phyloP scores from a whole-genome alignment of 352 stramenopile species.

The Pythium angustatum region DNA sequence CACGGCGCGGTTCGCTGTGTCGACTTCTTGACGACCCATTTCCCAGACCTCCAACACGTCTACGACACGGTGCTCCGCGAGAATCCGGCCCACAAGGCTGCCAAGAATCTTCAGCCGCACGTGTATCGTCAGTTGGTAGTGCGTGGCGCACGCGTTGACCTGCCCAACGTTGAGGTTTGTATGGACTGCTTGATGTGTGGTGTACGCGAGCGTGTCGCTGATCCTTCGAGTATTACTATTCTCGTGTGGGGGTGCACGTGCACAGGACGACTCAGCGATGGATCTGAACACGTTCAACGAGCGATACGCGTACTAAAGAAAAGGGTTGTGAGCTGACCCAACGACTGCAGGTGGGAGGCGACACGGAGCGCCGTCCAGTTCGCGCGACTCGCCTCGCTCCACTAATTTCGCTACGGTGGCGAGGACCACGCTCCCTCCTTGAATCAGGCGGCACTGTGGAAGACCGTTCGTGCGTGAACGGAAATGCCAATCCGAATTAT shows the following conservation, averaged over 20 bases:
- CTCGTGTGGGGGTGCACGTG: too few relatives aligned
- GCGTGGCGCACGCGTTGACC: slow-evolving; percentile 40
- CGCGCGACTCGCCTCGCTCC: too few relatives aligned
- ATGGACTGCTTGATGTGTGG: too few relatives aligned
- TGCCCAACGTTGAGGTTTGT: slow-evolving; percentile 73
- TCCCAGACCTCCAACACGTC: slow-evolving; percentile 41
- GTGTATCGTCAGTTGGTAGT: slow-evolving; percentile 44
- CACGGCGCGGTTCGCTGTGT: slow-evolving; percentile 51
- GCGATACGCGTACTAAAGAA: slow-evolving; percentile 5
- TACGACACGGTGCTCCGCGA: slow-evolving; percentile 48
- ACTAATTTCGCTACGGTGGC: too few relatives aligned
- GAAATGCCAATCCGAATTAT: too few relatives aligned
- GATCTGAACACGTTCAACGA: slow-evolving; percentile 8
- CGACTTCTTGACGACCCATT: slow-evolving; percentile 41
- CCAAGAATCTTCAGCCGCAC: slow-evolving; percentile 44
- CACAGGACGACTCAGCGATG: slow-evolving; percentile 8
- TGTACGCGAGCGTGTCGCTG: background rate
- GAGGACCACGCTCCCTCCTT: too few relatives aligned
- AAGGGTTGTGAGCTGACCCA: too few relatives aligned
- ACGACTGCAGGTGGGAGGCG: background rate
- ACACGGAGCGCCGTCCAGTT: background rate
- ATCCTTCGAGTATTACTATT: too few relatives aligned
- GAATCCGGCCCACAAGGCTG: slow-evolving; percentile 60
- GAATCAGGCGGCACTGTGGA: too few relatives aligned
- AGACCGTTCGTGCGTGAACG: too few relatives aligned